Conservation (phyloP, 768 basidiomycete species). For the Leucocoprinus birnbaumii region DNA sequence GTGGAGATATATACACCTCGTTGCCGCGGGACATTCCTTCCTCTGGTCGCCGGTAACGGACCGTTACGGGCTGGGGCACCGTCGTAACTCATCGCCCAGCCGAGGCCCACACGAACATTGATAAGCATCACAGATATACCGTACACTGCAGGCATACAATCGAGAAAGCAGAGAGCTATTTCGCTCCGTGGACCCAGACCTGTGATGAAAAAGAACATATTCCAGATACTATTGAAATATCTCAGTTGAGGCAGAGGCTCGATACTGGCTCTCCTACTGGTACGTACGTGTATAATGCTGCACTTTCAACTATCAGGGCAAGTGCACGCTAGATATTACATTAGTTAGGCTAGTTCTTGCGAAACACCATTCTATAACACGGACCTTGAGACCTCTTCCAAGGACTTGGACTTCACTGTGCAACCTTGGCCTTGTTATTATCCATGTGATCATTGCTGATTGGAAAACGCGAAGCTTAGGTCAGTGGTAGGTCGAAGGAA, state of each 20-base stretch:
- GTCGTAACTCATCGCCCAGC: too few species aligned
- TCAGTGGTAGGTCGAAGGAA: not conserved
- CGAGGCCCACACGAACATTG: constrained; percentile 10
- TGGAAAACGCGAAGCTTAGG: too few species aligned
- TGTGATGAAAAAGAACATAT: not conserved
- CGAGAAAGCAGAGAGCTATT: constrained; percentile 9
- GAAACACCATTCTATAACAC: too few species aligned
- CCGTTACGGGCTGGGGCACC: too few species aligned
- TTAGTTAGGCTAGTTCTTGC: too few species aligned
- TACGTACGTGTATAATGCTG: constrained; percentile 14
- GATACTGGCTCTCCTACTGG: too few species aligned
- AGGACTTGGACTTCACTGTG: too few species aligned
- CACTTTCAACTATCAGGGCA: constrained; percentile 13
- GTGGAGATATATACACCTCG: too few species aligned
- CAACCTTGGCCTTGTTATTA: not conserved
- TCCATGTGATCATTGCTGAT: constrained; percentile 2
- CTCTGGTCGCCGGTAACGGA: too few species aligned
- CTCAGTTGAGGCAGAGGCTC: not conserved
- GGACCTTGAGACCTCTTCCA: not conserved
- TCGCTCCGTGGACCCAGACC: not conserved
- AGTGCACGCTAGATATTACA: not conserved
- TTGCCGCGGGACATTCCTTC: too few species aligned
- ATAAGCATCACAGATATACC: constrained; percentile 9
- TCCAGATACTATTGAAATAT: not conserved
- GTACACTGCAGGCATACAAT: constrained; percentile 2